phyloP scores from a whole-genome alignment of 352 stramenopile genomes.

The Bremia lactucae region DNA sequence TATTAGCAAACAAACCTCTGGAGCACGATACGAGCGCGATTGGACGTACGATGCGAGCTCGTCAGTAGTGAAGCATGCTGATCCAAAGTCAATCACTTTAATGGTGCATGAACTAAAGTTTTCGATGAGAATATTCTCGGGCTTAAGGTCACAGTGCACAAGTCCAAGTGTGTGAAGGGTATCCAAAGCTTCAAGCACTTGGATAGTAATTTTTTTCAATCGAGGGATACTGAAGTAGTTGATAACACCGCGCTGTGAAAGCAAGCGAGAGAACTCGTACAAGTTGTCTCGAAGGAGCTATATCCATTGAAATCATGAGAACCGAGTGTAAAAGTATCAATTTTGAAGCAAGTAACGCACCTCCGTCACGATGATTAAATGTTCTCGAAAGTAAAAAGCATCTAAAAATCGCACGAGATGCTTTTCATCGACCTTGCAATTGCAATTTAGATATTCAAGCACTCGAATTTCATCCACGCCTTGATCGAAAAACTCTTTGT shows the following conservation, averaged over 20 bases:
- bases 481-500: constrained; percentile 99
- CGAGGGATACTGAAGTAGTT: constrained; percentile 92
- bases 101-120: constrained; percentile 88
- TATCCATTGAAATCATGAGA: constrained; percentile 11
- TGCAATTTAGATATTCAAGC: constrained; percentile 53
- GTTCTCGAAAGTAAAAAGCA: constrained; percentile 91
- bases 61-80: constrained; percentile 90
- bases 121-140: constrained; percentile 92
- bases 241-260: constrained; percentile 63
- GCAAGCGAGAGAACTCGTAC: constrained; percentile 94
- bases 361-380: constrained; percentile 96
- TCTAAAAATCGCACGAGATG: constrained; percentile 91
- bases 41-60: constrained; percentile 97
- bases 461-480: constrained; percentile 74
- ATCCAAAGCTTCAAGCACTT: constrained; percentile 88
- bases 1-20: constrained; percentile 68
- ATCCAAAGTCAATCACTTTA: constrained; percentile 98
- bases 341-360: constrained; percentile 24
- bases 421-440: constrained; percentile 84
- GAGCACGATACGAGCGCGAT: constrained; percentile 93
- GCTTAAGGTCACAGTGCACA: constrained; percentile 98
- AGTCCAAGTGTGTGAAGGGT: constrained; percentile 86
- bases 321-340: not conserved
- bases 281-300: constrained; percentile 92
- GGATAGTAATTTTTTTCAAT: constrained; percentile 90